phyloP scores from a whole-genome alignment of 2,329 filamentous ascomycete species.

The Lachnellula suecica region DNA sequence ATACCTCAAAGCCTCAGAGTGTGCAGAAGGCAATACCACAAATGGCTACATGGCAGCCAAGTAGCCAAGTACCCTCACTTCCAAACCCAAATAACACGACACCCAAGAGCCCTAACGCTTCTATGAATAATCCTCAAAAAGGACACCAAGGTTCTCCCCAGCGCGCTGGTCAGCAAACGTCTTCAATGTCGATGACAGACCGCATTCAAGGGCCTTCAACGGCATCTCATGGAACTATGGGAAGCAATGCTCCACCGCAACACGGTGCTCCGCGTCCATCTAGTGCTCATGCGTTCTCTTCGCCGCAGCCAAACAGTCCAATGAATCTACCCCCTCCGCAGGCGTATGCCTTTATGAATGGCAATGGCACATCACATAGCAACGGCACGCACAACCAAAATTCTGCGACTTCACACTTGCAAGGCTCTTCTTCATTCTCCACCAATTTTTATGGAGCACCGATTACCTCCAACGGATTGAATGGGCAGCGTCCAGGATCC shows the following conservation, averaged over 20 bases:
- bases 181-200: conserved; percentile 5
- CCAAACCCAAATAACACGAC: conserved; percentile 9
- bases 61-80: conserved; percentile 10
- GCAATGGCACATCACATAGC: conserved; percentile 12
- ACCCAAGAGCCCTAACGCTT: conserved; percentile 5
- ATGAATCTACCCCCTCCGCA: conserved; percentile 32
- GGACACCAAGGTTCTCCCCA: conserved; percentile 8
- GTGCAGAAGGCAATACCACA: conserved; percentile 7
- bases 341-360: conserved; percentile 27
- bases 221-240: conserved; percentile 8
- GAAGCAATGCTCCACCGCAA: conserved; percentile 6
- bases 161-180: conserved; percentile 3
- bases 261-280: conserved; percentile 16
- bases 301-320: conserved; percentile 32
- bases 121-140: conserved; percentile 11
- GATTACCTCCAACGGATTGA: conserved; percentile 7
- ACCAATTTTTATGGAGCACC: conserved; percentile 8
- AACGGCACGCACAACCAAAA: conserved; percentile 6
- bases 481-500: conserved; percentile 17
- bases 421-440: conserved; percentile 14
- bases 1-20: conserved; percentile 1
- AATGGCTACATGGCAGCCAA: conserved; percentile 15
- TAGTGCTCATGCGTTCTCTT: conserved; percentile 32
- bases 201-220: background rate
- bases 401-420: conserved; percentile 7